phyloP scores from a whole-genome alignment of 2,329 filamentous ascomycete genomes.

The Thelonectria olida region DNA sequence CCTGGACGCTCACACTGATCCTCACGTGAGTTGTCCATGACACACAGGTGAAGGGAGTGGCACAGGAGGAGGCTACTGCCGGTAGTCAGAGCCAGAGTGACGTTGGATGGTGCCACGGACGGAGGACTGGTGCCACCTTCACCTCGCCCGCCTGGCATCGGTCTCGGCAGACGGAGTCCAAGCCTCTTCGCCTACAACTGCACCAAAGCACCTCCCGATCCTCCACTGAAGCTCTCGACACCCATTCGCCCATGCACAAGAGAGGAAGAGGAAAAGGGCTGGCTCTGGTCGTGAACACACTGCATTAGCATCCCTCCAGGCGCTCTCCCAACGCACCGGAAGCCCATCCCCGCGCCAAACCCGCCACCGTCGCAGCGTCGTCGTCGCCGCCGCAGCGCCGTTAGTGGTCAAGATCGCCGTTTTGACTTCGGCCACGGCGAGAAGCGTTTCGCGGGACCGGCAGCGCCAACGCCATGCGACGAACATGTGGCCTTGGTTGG shows the following conservation, averaged over 20 bases:
- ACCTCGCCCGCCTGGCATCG: background rate
- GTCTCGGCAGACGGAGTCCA: conserved; percentile 13
- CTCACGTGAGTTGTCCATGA: conserved; percentile 20
- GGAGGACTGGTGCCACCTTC: conserved; percentile 13
- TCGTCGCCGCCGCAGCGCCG: conserved; percentile 21
- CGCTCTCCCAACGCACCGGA: background rate
- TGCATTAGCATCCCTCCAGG: background rate
- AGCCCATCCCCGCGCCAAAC: conserved; percentile 8
- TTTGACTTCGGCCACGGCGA: conserved; percentile 37
- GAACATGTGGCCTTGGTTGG: conserved; percentile 29
- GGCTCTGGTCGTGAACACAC: no score
- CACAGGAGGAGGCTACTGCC: conserved; percentile 9
- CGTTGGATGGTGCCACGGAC: conserved; percentile 30
- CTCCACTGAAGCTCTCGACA: no score
- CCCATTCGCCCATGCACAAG: no score
- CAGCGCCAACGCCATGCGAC: conserved; percentile 28
- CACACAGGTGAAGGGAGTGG: conserved; percentile 8
- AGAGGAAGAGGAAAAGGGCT: no score
- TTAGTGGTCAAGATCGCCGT: conserved; percentile 30
- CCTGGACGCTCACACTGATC: background rate
- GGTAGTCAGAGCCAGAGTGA: conserved; percentile 24
- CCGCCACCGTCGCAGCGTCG: conserved; percentile 23
- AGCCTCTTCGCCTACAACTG: no score
- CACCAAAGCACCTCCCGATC: no score
- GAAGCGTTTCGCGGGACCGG: conserved; percentile 26